Percentiles rank a stretch among this genome's conserved stretches.
These are phyloP conservation scores for Pelargonium myrrhifolium DNA, from an alignment of 441 rosid species.

Conservation along the genomic window DNA sequence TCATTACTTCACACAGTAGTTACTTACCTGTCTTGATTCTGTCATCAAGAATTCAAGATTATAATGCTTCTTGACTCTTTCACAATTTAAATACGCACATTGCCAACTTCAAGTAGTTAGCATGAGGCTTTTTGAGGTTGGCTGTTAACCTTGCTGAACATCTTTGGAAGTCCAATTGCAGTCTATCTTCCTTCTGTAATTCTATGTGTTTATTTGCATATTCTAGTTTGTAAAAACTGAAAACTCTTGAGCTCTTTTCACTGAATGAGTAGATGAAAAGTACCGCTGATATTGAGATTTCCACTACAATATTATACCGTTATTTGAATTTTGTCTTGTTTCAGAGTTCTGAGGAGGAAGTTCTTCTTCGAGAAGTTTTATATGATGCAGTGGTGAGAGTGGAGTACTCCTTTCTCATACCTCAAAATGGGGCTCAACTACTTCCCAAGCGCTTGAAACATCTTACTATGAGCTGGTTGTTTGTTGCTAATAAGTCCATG, in stretches of 20 bases:
- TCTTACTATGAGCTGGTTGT: background rate
- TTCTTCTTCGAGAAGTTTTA: background rate
- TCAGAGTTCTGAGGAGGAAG: background rate
- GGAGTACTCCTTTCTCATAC: background rate
- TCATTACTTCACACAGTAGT: background rate
- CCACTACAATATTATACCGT: background rate
- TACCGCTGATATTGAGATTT: background rate
- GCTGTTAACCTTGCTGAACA: background rate
- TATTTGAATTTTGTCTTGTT: background rate
- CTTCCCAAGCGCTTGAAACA: background rate
- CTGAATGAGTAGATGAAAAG: background rate
- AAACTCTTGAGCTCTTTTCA: background rate
- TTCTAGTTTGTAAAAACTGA: background rate
- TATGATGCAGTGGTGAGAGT: background rate
- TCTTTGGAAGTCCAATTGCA: background rate
- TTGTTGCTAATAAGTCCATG: background rate
- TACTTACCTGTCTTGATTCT: background rate
- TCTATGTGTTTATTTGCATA: background rate
- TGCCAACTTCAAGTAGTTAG: background rate
- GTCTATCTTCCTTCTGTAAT: background rate
- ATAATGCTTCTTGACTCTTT: background rate
- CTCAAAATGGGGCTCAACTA: background rate
- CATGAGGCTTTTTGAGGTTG: background rate
- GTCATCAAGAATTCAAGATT: slow-evolving; percentile 1
- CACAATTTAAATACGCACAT: background rate